phyloP scores from a whole-genome alignment of 2,329 filamentous ascomycete genomes.

The Stemphylium vesicarium region DNA sequence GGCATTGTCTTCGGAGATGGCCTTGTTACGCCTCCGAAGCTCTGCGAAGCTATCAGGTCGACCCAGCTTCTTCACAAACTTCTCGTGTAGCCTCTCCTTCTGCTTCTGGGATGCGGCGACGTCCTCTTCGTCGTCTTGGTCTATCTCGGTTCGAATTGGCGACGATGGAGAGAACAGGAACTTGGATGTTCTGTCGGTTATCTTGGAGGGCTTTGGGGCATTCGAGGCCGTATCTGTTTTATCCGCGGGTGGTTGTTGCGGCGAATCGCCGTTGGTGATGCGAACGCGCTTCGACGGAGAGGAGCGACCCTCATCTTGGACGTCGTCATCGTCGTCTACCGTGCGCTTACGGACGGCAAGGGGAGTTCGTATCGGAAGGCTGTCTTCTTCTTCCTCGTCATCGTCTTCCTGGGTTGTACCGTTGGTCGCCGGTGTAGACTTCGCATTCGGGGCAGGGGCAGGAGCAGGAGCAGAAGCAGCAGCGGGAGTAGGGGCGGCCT shows the following conservation, averaged over 20 bases:
- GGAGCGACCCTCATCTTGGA: conserved; percentile 29
- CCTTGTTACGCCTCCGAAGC: conserved; percentile 66
- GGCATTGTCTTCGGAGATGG: conserved; percentile 61
- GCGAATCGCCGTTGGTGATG: conserved; percentile 25
- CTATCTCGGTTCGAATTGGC: conserved; percentile 37
- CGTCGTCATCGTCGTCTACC: conserved; percentile 49
- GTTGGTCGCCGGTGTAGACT: conserved; percentile 30
- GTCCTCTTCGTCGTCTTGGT: conserved; percentile 50
- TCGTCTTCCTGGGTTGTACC: conserved; percentile 1
- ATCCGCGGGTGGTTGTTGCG: conserved; percentile 30
- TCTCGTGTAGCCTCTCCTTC: conserved; percentile 77
- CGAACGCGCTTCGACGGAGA: conserved; percentile 50
- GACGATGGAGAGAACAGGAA: conserved; percentile 65
- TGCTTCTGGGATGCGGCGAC: conserved; percentile 61
- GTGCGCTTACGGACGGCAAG: conserved; percentile 33
- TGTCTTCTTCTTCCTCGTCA: conserved; percentile 19
- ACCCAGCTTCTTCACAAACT: conserved; percentile 90
- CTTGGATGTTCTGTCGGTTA: conserved; percentile 61
- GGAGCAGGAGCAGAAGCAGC: conserved; percentile 11
- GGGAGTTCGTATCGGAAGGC: conserved; percentile 15
- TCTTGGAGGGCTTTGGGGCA: conserved; percentile 42
- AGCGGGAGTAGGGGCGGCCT: conserved; percentile 15
- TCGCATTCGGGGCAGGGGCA: conserved; percentile 15
- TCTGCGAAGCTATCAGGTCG: conserved; percentile 79
- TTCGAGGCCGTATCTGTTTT: conserved; percentile 32